Conservation (phyloP, 305 asterid species). For the Ilex paraguariensis region DNA sequence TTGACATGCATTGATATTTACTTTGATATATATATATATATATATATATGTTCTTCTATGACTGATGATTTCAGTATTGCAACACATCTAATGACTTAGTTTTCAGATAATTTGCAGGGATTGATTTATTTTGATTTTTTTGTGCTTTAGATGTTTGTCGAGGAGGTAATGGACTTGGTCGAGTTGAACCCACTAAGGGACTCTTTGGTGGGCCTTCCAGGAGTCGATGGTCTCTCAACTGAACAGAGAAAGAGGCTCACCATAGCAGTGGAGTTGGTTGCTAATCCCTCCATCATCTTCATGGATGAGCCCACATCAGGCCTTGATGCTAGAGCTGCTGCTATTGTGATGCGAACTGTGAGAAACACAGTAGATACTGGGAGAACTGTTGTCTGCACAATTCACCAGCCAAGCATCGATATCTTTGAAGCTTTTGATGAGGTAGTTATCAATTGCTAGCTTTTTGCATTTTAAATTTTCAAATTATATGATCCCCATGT, state of each 20-base stretch:
- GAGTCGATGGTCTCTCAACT: conserved; percentile 89
- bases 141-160: conserved; percentile 66
- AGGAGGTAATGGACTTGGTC: conserved; percentile 90
- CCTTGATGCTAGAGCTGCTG: conserved; percentile 98
- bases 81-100: no score
- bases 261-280: conserved; percentile 90
- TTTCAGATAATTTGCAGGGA: not conserved
- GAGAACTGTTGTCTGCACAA: conserved; percentile 88
- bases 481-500: not conserved
- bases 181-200: conserved; percentile 67
- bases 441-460: conserved; percentile 30
- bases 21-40: no score
- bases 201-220: conserved; percentile 92
- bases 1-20: no score
- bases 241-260: conserved; percentile 97
- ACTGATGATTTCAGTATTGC: no score
- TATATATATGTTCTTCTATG: no score
- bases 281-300: conserved; percentile 93
- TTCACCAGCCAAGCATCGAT: conserved; percentile 93
- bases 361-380: conserved; percentile 94
- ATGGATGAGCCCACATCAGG: conserved; percentile 99
- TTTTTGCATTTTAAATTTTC: not conserved
- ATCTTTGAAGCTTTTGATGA: conserved; percentile 95
- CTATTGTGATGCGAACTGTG: conserved; percentile 95
- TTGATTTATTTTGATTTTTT: conserved; percentile 4